A percentile compares a stretch with the other conserved stretches of the same genome.
phyloP scores from a whole-genome alignment of 805 yeast species.

The Ogataea polymorpha region DNA sequence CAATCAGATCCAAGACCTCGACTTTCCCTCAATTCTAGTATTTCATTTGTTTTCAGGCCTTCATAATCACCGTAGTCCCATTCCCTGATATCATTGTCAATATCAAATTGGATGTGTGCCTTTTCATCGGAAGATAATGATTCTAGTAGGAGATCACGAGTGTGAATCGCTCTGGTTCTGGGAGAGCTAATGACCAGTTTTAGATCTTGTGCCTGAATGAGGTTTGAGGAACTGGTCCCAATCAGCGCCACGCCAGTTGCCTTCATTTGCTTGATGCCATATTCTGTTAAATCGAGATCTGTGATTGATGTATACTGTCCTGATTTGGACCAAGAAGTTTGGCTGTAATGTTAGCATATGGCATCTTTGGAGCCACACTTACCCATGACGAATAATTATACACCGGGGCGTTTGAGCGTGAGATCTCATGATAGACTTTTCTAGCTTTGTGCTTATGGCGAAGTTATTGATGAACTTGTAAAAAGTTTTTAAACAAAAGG shows the following conservation, averaged over 20 bases:
- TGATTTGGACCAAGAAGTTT: slow-evolving; percentile 92
- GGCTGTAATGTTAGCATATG: slow-evolving; percentile 35
- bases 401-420: slow-evolving; percentile 53
- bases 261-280: slow-evolving; percentile 74
- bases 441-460: no score
- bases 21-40: slow-evolving; percentile 52
- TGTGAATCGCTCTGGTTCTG: slow-evolving; percentile 71
- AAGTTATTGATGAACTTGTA: no score
- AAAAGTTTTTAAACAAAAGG: no score
- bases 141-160: slow-evolving; percentile 62
- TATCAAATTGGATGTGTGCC: slow-evolving; percentile 41
- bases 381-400: slow-evolving; percentile 72
- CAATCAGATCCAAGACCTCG: slow-evolving; percentile 58
- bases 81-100: slow-evolving; percentile 75
- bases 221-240: slow-evolving; percentile 46
- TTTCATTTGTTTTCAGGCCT: slow-evolving; percentile 70
- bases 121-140: slow-evolving; percentile 42
- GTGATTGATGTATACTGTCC: slow-evolving; percentile 91
- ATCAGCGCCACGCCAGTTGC: slow-evolving; percentile 71
- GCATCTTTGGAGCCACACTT: slow-evolving; percentile 6
- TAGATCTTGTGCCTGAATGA: slow-evolving; percentile 62
- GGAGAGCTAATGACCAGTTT: slow-evolving; percentile 77
- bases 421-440: neutral
- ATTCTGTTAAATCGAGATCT: slow-evolving; percentile 72
- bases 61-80: slow-evolving; percentile 98